Evolutionary conservation across 192 early-diverging fungal species (phyloP).

Genomic region (Mortierella alpina): DNA sequence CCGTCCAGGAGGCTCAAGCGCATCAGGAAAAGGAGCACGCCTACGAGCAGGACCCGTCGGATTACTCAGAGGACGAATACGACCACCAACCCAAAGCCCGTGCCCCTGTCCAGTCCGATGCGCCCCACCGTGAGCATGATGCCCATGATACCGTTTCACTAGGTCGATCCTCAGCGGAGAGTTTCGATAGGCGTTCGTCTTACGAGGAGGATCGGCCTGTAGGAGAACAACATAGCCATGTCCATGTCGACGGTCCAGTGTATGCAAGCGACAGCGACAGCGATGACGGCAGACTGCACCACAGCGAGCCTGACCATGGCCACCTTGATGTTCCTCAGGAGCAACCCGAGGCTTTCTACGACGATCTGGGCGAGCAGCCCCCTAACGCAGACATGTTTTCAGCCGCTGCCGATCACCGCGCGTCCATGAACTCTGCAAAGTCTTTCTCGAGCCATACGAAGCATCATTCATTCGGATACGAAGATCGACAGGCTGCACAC

Average conservation of each 20-base stretch:
- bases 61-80: neutral
- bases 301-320: conserved; percentile 1
- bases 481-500: conserved; percentile 12
- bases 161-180: conserved; percentile 13
- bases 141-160: neutral
- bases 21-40: neutral
- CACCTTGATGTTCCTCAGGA: neutral
- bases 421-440: conserved; percentile 42
- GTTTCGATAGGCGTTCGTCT: conserved; percentile 13
- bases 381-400: conserved; percentile 17
- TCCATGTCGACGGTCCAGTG: neutral
- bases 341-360: conserved; percentile 11
- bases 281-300: too few relatives aligned
- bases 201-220: conserved; percentile 1
- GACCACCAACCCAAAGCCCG: neutral
- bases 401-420: conserved; percentile 11
- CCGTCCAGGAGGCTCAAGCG: neutral
- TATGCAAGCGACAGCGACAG: neutral
- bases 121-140: neutral
- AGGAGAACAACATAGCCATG: neutral
- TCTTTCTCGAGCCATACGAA: conserved; percentile 41
- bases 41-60: neutral
- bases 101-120: too few relatives aligned
- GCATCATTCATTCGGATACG: conserved; percentile 47
- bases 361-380: conserved; percentile 6